Evolutionary conservation across 1,284 basidiomycete species (phyloP), one percentile per base, ranked within the genome.

Genomic region (Ceratobasidium sp.): DNA sequence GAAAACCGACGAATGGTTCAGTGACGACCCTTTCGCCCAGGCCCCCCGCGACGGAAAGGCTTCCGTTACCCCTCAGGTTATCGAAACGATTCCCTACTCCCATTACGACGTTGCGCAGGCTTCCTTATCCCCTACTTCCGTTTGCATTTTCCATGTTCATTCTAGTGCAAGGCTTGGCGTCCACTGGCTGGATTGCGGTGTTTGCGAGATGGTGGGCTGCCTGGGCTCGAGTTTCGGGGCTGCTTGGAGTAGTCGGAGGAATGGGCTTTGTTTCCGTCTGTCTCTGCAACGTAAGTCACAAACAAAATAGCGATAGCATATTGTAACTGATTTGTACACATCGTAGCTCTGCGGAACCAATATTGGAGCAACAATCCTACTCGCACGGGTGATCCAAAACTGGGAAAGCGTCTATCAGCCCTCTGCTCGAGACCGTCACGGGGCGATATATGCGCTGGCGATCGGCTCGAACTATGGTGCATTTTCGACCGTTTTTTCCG

Each of bases 81-180:
- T 81, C 36, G 74, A 74, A 10, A 48, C 67, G 78, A n/a, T 93
- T 95, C 78, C 96, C 94, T 0, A 96, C 92, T 0, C 86, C 93
- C 46, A 84, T 86, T 76, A 87, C 85, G 18, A 89, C 92, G 0
- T 80, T 91, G 1, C 86, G 88, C 0, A 86, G 92, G 10, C 84
- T 96, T 0, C 94, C 94, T 0, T 86, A 94, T 73, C 86, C 88
- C 10, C 87, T 98, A 8, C 83, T 98, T 10, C 95, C 95, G 0
- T 98, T 98, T 78, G 93, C 96, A 0, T 95, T 98, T 79, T 90
- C 92, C 4, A 95, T 97, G 83, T 98, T 98, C 82, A 94, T 98
- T 77, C 88, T 98, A 58, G 94, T 97, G 69, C 92, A 97, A 78
- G 92, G 87, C 0, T 85, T 98, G 8, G 86, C 89, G 4, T 85